Percentiles rank a stretch among this genome's conserved stretches.
Evolutionary conservation across 1,139 yeast genomes (phyloP).

Genomic region (Candida sojae): DNA sequence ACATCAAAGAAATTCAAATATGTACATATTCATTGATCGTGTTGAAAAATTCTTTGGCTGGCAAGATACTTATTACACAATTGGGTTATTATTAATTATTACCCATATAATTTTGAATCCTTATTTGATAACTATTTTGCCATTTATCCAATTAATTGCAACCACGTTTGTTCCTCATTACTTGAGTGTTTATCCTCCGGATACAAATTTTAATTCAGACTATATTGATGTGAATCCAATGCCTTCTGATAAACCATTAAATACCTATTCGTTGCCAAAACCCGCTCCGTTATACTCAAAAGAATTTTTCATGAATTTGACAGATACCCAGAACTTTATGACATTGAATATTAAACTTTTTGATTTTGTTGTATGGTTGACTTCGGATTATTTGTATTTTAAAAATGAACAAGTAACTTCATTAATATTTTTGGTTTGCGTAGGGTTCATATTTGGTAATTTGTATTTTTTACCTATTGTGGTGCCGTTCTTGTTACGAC

Average conservation of each 20-base stretch:
- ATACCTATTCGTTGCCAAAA: constrained; percentile 54
- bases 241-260: constrained; percentile 57
- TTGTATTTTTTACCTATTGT: constrained; percentile 34
- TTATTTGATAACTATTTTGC: constrained; percentile 50
- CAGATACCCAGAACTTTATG: constrained; percentile 86
- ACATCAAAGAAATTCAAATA: constrained; percentile 62
- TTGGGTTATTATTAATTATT: constrained; percentile 55
- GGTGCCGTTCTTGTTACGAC: constrained; percentile 25
- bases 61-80: constrained; percentile 63
- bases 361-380: constrained; percentile 53
- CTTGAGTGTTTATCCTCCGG: constrained; percentile 44
- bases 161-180: constrained; percentile 74
- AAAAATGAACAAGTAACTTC: constrained; percentile 65
- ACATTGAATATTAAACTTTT: constrained; percentile 63
- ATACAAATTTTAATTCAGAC: constrained; percentile 19
- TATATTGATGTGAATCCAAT: constrained; percentile 45
- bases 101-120: constrained; percentile 70
- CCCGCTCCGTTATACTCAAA: constrained; percentile 81
- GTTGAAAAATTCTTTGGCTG: constrained; percentile 58
- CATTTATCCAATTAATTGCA: constrained; percentile 54
- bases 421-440: constrained; percentile 40
- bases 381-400: constrained; percentile 64
- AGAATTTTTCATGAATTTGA: constrained; percentile 75
- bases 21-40: constrained; percentile 62
- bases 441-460: constrained; percentile 29